phyloP scores from a whole-genome alignment of 2,329 filamentous ascomycete species.

The Lasiodiplodia citricola region DNA sequence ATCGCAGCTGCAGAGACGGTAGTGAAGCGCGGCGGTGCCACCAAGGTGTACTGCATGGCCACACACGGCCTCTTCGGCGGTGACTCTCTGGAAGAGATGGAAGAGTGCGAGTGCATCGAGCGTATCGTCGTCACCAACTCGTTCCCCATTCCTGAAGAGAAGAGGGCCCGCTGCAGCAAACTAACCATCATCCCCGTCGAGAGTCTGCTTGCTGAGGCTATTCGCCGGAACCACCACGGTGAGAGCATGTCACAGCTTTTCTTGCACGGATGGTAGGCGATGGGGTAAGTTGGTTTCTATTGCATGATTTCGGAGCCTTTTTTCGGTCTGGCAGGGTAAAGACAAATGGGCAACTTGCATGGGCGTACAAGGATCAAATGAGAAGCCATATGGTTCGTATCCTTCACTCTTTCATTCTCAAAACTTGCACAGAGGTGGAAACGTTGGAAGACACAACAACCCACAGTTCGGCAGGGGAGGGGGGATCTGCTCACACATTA shows the following conservation, averaged over 20 bases:
- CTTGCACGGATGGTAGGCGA: conserved; percentile 41
- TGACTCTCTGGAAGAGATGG: conserved; percentile 86
- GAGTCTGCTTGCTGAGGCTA: conserved; percentile 85
- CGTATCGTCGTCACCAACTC: conserved; percentile 96
- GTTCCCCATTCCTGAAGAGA: conserved; percentile 84
- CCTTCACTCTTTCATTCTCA: not conserved
- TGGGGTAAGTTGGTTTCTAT: conserved; percentile 8
- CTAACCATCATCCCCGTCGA: conserved; percentile 89
- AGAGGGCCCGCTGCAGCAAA: conserved; percentile 75
- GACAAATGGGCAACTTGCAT: conserved; percentile 1
- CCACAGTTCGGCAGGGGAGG: not conserved
- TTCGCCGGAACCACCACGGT: conserved; percentile 94
- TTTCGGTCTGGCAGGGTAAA: not conserved
- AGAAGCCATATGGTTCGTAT: conserved; percentile 10
- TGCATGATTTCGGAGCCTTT: conserved; percentile 10
- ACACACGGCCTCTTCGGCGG: conserved; percentile 94
- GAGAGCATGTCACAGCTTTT: conserved; percentile 71
- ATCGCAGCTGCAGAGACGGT: conserved; percentile 97
- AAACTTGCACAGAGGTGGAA: not conserved
- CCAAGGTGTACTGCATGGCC: conserved; percentile 95
- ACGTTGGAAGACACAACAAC: not conserved
- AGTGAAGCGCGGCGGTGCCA: conserved; percentile 88
- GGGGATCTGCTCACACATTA: conserved; percentile 10
- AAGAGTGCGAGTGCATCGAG: conserved; percentile 91
- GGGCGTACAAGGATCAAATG: conserved; percentile 5